A percentile compares a stretch with the other conserved stretches of the same genome.
These are phyloP conservation scores for Geosmithia flava DNA, from an alignment of 2,329 filamentous ascomycete genomes.

Conservation along the genomic window DNA sequence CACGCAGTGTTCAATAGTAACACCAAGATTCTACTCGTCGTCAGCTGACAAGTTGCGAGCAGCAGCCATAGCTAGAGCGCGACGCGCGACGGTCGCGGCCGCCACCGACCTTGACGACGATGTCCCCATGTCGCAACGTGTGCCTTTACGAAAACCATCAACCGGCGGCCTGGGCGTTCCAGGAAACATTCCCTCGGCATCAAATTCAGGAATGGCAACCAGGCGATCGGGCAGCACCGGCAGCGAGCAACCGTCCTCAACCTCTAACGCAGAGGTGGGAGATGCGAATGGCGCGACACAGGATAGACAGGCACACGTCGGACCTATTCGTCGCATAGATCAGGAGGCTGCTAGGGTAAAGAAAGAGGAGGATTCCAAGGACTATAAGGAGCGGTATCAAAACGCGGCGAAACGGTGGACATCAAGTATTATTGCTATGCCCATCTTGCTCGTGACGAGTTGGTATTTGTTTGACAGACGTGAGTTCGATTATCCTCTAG, in stretches of 20 bases:
- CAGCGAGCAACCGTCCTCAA: neutral
- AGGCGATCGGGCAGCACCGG: neutral
- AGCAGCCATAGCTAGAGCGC: neutral
- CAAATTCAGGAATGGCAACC: neutral
- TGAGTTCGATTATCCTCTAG: conserved; percentile 14
- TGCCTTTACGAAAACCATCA: conserved; percentile 1
- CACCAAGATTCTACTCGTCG: neutral
- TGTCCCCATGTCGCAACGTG: neutral
- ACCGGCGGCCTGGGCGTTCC: conserved; percentile 1
- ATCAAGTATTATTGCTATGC: conserved; percentile 35
- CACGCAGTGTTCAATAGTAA: too few relatives aligned
- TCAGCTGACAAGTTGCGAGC: neutral
- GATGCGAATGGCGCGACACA: neutral
- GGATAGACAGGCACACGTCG: conserved; percentile 10
- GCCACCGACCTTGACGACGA: neutral
- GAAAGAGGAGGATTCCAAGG: conserved; percentile 11
- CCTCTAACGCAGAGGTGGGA: neutral
- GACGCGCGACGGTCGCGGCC: neutral
- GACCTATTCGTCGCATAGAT: conserved; percentile 8
- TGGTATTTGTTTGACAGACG: conserved; percentile 38
- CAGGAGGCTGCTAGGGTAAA: conserved; percentile 8
- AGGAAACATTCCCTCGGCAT: neutral
- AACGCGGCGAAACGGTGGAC: conserved; percentile 31
- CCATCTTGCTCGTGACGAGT: conserved; percentile 41
- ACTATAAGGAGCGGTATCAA: conserved; percentile 30